A percentile compares a stretch with the other conserved stretches of the same genome.
Conservation (phyloP, 2,329 filamentous ascomycete species). For the Alternaria sp. region DNA sequence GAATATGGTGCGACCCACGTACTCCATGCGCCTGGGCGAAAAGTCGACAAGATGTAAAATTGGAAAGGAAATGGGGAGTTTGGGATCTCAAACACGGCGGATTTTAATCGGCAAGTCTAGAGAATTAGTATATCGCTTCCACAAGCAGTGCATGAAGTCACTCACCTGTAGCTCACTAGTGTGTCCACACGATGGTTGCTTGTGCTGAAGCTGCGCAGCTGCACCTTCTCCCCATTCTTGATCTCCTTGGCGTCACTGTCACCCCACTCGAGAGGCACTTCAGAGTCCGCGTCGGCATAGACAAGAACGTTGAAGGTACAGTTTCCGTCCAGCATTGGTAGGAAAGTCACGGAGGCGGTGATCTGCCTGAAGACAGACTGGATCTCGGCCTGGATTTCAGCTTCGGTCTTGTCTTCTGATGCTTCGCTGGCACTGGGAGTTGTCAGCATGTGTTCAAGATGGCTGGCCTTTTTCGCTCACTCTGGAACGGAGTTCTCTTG, state of each 20-base stretch:
- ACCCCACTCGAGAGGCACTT: constrained; percentile 97
- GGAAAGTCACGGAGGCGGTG: constrained; percentile 94
- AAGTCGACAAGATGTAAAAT: not conserved
- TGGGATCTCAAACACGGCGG: not conserved
- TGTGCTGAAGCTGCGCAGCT: constrained; percentile 94
- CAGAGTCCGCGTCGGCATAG: constrained; percentile 94
- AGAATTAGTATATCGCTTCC: constrained; percentile 11
- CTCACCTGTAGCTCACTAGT: constrained; percentile 82
- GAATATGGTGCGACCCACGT: not conserved
- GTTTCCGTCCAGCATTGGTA: constrained; percentile 90
- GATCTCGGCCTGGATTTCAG: constrained; percentile 94
- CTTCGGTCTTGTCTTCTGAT: constrained; percentile 78
- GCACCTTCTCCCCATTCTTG: constrained; percentile 89
- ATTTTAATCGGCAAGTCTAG: constrained; percentile 35
- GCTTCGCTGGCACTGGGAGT: constrained; percentile 32
- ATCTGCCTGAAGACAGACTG: constrained; percentile 97
- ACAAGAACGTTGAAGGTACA: constrained; percentile 99
- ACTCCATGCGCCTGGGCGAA: not conserved
- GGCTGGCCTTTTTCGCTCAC: constrained; percentile 49
- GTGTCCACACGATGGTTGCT: constrained; percentile 94
- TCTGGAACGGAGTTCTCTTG: constrained; percentile 72
- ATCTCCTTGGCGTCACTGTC: constrained; percentile 99
- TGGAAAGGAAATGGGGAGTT: not conserved
- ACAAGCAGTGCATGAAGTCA: not conserved
- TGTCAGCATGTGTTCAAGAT: constrained; percentile 26